These are phyloP conservation scores for Phytophthora ramorum DNA, from an alignment of 352 stramenopile genomes.

Conservation along the genomic window DNA sequence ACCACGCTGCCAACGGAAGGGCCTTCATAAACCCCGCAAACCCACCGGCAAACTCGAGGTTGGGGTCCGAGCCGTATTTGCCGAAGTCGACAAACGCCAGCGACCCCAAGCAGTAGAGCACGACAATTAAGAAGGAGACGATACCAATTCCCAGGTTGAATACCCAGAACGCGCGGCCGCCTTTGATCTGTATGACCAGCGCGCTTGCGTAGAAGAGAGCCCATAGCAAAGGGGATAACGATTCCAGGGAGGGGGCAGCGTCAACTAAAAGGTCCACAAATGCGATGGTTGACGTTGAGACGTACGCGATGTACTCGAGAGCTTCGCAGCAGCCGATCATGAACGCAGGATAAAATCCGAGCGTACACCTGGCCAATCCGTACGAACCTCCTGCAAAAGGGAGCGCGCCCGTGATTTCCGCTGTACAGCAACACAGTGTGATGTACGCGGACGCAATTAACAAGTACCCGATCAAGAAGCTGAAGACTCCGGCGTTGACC, in stretches of 20 bases:
- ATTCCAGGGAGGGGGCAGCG: constrained; percentile 7
- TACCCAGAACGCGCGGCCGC: constrained; percentile 43
- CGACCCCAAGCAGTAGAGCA: constrained; percentile 47
- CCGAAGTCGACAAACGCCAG: constrained; percentile 34
- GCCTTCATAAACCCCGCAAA: constrained; percentile 43
- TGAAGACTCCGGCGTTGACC: constrained; percentile 37
- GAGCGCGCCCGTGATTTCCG: constrained; percentile 39
- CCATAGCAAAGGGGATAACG: constrained; percentile 32
- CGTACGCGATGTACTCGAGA: constrained; percentile 56
- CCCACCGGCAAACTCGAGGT: constrained; percentile 22
- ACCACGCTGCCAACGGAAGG: constrained; percentile 44
- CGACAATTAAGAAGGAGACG: constrained; percentile 37
- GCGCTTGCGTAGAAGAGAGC: constrained; percentile 38
- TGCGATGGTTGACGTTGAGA: constrained; percentile 35
- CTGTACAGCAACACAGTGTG: constrained; percentile 38
- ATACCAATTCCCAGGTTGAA: constrained; percentile 46
- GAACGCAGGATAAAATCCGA: constrained; percentile 46
- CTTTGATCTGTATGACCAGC: constrained; percentile 39
- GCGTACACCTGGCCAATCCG: constrained; percentile 42
- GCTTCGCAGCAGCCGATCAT: constrained; percentile 45
- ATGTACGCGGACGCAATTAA: constrained; percentile 40
- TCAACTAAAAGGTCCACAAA: constrained; percentile 47
- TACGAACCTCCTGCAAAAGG: constrained; percentile 46
- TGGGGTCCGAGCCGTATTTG: constrained; percentile 13
- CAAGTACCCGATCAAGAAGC: constrained; percentile 35